phyloP scores from a whole-genome alignment of 345 rosid species.

The Boechera divaricarpa region DNA sequence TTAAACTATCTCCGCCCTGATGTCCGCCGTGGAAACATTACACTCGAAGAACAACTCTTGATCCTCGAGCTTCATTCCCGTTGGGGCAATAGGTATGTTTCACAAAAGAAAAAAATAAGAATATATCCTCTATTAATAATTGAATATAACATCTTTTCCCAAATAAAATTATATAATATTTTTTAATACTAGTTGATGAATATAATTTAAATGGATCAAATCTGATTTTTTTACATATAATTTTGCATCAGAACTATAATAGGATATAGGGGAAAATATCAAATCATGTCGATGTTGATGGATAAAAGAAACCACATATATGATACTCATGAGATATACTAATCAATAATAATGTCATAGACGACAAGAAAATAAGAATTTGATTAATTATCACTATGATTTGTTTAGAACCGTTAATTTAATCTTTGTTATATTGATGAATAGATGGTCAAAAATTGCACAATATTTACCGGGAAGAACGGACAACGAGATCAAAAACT shows the following conservation, averaged over 20 bases:
- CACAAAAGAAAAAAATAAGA: not conserved
- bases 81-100: conserved; percentile 87
- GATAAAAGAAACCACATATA: not conserved
- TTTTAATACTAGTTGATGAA: not conserved
- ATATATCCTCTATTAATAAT: not conserved
- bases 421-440: conserved; percentile 3
- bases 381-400: not conserved
- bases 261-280: not conserved
- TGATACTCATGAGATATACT: not conserved
- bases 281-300: not conserved
- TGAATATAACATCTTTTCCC: not conserved
- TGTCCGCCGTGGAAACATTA: conserved; percentile 93
- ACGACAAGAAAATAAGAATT: not conserved
- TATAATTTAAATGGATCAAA: not conserved
- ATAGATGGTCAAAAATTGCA: conserved; percentile 95
- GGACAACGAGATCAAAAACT: conserved; percentile 94
- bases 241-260: not conserved
- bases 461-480: conserved; percentile 92
- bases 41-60: conserved; percentile 87
- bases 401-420: not conserved
- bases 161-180: not conserved
- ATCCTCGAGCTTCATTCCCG: conserved; percentile 94
- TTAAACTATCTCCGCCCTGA: conserved; percentile 91
- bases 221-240: not conserved
- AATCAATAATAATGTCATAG: not conserved